Evolutionary conservation across 2,329 filamentous ascomycete species (phyloP).

Genomic region (Apiospora phragmitis): DNA sequence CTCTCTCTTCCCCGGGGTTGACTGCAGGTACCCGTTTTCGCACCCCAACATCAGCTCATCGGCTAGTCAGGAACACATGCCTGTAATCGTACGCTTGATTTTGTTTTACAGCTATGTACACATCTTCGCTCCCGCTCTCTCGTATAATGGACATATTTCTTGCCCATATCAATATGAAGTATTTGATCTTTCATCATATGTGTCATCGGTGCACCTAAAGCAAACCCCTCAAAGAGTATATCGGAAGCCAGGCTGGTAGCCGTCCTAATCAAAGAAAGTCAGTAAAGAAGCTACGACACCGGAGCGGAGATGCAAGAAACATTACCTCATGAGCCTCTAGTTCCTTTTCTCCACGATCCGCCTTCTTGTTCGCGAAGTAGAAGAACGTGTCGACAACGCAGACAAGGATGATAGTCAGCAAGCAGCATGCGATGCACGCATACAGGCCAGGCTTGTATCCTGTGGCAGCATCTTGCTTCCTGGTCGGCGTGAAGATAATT

Average conservation of each 20-base stretch:
- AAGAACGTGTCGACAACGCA: slow-evolving; percentile 41
- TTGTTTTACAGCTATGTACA: not conserved
- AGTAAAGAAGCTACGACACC: not conserved
- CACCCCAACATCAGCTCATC: not conserved
- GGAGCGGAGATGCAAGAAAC: not conserved
- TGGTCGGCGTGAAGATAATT: slow-evolving; percentile 7
- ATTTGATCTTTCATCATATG: no score
- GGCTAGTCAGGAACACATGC: not conserved
- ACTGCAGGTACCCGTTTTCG: not conserved
- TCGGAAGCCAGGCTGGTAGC: slow-evolving; percentile 14
- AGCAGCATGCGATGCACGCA: slow-evolving; percentile 52
- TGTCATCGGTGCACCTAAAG: not conserved
- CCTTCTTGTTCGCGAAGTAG: slow-evolving; percentile 46
- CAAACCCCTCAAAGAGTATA: slow-evolving; percentile 13
- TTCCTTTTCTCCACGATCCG: slow-evolving; percentile 53
- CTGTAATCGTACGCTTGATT: not conserved
- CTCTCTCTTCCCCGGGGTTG: no score
- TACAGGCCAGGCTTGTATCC: slow-evolving; percentile 57
- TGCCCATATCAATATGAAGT: no score
- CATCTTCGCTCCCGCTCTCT: not conserved
- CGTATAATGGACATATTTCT: not conserved
- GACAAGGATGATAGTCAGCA: slow-evolving; percentile 49
- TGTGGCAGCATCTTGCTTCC: slow-evolving; percentile 47
- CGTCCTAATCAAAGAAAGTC: not conserved
- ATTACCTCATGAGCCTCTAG: slow-evolving; percentile 53